These are phyloP conservation scores for Fraxinus americana DNA, from an alignment of 257 asterid species.

Conservation along the genomic window DNA sequence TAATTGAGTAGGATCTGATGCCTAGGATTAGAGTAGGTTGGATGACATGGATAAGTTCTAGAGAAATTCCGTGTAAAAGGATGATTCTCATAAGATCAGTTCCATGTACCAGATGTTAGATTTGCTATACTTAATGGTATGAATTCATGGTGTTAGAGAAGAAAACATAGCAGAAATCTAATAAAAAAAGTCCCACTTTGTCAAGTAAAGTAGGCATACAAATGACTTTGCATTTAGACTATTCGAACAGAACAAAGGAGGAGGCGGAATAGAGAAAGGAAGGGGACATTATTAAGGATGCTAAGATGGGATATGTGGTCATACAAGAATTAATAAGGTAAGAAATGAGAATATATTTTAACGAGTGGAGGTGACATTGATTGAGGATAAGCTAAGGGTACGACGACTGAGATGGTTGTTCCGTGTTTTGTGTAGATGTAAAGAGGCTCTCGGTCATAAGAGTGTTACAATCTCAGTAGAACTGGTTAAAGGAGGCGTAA, in stretches of 20 bases:
- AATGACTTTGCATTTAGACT: not conserved
- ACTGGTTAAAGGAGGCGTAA: not conserved
- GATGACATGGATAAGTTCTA: not conserved
- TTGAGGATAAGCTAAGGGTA: not conserved
- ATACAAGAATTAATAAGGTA: not conserved
- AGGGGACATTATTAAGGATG: not conserved
- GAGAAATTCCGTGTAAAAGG: not conserved
- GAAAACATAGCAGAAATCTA: not conserved
- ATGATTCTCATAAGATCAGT: not conserved
- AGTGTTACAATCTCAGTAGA: not conserved
- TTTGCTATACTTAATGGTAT: not conserved
- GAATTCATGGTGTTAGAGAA: not conserved
- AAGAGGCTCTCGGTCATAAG: not conserved
- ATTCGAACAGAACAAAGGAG: not conserved
- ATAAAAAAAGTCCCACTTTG: not conserved
- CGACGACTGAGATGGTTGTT: not conserved
- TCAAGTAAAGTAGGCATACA: not conserved
- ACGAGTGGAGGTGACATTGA: not conserved
- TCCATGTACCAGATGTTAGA: not conserved
- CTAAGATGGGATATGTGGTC: not conserved
- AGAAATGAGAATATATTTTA: not conserved
- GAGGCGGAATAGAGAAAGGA: not conserved
- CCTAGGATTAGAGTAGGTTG: conserved; percentile 7
- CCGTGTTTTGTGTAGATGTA: not conserved
- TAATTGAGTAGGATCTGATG: not conserved